Percentiles rank a stretch among this genome's conserved stretches.
phyloP scores from a whole-genome alignment of 2,329 filamentous ascomycete genomes.

The Talaromyces rugulosus region DNA sequence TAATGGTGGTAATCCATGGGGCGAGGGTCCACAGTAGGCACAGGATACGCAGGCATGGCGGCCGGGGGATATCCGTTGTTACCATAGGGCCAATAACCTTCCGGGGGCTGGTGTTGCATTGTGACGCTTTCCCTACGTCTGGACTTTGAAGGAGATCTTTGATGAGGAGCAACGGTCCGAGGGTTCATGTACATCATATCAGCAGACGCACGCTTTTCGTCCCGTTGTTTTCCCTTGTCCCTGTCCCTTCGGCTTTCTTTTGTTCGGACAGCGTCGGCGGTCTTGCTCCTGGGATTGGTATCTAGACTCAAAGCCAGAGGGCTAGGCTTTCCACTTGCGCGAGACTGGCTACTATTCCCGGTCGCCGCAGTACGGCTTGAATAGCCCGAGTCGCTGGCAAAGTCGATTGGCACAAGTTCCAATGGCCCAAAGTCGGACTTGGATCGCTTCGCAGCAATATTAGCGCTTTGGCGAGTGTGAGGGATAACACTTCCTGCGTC shows the following conservation, averaged over 20 bases:
- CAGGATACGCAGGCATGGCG: constrained; percentile 19
- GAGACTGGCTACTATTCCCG: constrained; percentile 48
- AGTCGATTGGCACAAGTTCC: constrained; percentile 39
- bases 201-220: constrained; percentile 23
- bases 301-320: constrained; percentile 35
- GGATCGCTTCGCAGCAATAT: constrained; percentile 48
- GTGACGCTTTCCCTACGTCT: constrained; percentile 29
- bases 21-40: constrained; percentile 28
- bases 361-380: constrained; percentile 55
- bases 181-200: constrained; percentile 33
- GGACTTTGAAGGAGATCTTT: constrained; percentile 31
- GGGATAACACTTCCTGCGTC: constrained; percentile 39
- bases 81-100: constrained; percentile 29
- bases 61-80: constrained; percentile 24
- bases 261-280: constrained; percentile 24
- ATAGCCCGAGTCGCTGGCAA: constrained; percentile 59
- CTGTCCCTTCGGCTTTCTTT: constrained; percentile 29
- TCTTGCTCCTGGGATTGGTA: constrained; percentile 18
- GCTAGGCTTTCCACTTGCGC: constrained; percentile 39
- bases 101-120: constrained; percentile 23
- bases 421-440: constrained; percentile 36
- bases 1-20: constrained; percentile 30
- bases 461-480: constrained; percentile 48
- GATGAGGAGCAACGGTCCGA: constrained; percentile 25
- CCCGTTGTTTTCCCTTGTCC: constrained; percentile 29